These are phyloP conservation scores for Solanum ossicruentum DNA, from an alignment of 257 asterid species.

Conservation along the genomic window DNA sequence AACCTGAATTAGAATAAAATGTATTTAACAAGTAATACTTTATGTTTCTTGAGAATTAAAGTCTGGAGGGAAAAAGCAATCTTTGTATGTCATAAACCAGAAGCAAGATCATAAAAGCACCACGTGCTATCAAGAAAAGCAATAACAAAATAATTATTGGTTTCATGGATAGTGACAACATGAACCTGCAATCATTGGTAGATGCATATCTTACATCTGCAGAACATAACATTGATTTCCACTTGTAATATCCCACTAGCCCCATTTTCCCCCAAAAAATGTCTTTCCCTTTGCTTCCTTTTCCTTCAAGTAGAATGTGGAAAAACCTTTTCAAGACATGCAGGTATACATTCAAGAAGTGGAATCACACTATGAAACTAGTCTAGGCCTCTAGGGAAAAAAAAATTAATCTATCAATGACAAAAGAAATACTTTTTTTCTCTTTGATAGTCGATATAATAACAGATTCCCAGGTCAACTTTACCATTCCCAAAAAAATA, in stretches of 20 bases:
- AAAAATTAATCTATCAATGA: not conserved
- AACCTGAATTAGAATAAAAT: slow-evolving; percentile 36
- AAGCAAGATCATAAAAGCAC: slow-evolving; percentile 87
- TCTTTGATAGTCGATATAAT: not conserved
- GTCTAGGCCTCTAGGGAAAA: not conserved
- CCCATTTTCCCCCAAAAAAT: not conserved
- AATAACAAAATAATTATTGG: slow-evolving; percentile 76
- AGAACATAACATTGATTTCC: not conserved
- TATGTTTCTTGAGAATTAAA: not conserved
- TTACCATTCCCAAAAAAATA: not conserved
- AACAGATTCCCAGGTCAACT: not conserved
- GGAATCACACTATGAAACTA: not conserved
- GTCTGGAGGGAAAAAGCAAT: slow-evolving; percentile 17
- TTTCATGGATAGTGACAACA: slow-evolving; percentile 94
- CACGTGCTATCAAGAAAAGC: slow-evolving; percentile 93
- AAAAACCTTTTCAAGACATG: not conserved
- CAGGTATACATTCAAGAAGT: not conserved
- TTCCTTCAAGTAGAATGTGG: not conserved
- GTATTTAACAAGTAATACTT: not conserved
- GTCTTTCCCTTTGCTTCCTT: not conserved
- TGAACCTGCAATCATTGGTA: slow-evolving; percentile 49
- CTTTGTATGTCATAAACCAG: slow-evolving; percentile 96
- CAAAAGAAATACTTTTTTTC: not conserved
- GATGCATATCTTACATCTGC: not conserved
- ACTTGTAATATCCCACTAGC: not conserved